Conservation (phyloP, 1,139 yeast genomes). For the Lodderomyces jiufengensis region DNA sequence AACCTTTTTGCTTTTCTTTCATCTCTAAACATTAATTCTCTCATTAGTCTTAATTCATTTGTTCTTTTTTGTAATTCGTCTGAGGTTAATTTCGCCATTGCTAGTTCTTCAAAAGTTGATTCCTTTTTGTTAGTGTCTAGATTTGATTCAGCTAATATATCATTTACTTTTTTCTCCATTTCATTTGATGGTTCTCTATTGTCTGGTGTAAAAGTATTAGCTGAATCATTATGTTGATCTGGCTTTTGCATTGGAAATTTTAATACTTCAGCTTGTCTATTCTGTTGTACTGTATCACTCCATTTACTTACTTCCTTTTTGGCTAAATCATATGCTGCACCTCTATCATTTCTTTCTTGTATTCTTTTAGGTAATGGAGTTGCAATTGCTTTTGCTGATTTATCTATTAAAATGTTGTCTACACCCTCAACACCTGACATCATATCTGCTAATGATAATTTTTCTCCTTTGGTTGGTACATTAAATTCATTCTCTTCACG, state of each 20-base stretch:
- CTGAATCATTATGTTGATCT: slow-evolving; percentile 37
- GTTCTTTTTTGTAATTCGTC: slow-evolving; percentile 80
- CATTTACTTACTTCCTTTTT: slow-evolving; percentile 84
- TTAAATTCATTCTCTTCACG: slow-evolving; percentile 69
- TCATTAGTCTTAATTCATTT: slow-evolving; percentile 81
- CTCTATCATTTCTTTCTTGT: slow-evolving; percentile 81
- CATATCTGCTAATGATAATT: slow-evolving; percentile 72
- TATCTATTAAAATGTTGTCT: slow-evolving; percentile 46
- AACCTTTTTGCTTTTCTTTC: slow-evolving; percentile 87
- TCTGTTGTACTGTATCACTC: slow-evolving; percentile 77
- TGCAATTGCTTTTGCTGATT: slow-evolving; percentile 50
- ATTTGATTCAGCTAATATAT: slow-evolving; percentile 60
- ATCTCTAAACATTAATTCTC: slow-evolving; percentile 94
- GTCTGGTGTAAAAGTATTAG: slow-evolving; percentile 51
- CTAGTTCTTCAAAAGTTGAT: slow-evolving; percentile 82
- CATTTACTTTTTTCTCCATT: slow-evolving; percentile 64
- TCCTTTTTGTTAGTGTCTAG: slow-evolving; percentile 71
- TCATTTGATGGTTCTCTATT: slow-evolving; percentile 45
- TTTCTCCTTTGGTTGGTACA: slow-evolving; percentile 57
- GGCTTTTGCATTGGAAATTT: slow-evolving; percentile 63
- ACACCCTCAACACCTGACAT: slow-evolving; percentile 55
- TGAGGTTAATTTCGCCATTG: slow-evolving; percentile 73
- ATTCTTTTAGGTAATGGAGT: slow-evolving; percentile 85
- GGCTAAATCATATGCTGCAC: slow-evolving; percentile 86
- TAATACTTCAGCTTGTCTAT: slow-evolving; percentile 81